Evolutionary conservation across 768 basidiomycete species (phyloP).

Genomic region (Strobilomyces confusus): DNA sequence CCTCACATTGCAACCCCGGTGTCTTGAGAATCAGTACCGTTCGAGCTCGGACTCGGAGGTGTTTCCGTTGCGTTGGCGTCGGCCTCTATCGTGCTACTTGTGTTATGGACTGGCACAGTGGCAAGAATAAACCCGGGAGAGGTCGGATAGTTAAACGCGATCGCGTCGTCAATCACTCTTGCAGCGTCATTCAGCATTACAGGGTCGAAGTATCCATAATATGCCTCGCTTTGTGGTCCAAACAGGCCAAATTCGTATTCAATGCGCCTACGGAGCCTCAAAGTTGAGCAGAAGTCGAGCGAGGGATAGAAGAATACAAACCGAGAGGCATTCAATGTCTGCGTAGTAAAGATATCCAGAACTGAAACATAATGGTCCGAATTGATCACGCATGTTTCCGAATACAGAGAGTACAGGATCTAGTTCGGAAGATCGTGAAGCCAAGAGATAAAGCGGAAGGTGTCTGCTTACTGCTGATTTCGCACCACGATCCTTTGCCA

Average conservation of each 20-base stretch:
- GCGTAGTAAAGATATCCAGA: slow-evolving; percentile 76
- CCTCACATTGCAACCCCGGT: slow-evolving; percentile 77
- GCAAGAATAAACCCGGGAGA: slow-evolving; percentile 66
- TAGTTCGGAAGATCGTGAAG: slow-evolving; percentile 26
- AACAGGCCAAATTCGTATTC: slow-evolving; percentile 60
- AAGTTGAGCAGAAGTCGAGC: background rate
- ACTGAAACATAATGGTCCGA: slow-evolving; percentile 62
- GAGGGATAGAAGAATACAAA: slow-evolving; percentile 31
- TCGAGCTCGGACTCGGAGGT: slow-evolving; percentile 12
- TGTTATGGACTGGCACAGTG: slow-evolving; percentile 60
- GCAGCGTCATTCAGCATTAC: slow-evolving; percentile 53
- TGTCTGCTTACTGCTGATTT: slow-evolving; percentile 57
- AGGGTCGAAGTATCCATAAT: slow-evolving; percentile 58
- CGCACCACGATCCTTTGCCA: slow-evolving; percentile 76
- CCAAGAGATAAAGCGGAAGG: background rate
- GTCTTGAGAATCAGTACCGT: slow-evolving; percentile 26
- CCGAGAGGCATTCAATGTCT: slow-evolving; percentile 53
- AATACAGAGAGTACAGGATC: slow-evolving; percentile 76
- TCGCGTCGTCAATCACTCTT: slow-evolving; percentile 39
- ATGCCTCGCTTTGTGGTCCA: slow-evolving; percentile 44
- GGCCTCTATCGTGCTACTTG: slow-evolving; percentile 35
- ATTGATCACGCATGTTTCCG: slow-evolving; percentile 73
- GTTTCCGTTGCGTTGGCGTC: slow-evolving; percentile 18
- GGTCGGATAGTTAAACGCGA: slow-evolving; percentile 40
- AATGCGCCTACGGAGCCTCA: slow-evolving; percentile 39